Evolutionary conservation across 768 basidiomycete genomes (phyloP).

Genomic region (Tylopilus felleus): DNA sequence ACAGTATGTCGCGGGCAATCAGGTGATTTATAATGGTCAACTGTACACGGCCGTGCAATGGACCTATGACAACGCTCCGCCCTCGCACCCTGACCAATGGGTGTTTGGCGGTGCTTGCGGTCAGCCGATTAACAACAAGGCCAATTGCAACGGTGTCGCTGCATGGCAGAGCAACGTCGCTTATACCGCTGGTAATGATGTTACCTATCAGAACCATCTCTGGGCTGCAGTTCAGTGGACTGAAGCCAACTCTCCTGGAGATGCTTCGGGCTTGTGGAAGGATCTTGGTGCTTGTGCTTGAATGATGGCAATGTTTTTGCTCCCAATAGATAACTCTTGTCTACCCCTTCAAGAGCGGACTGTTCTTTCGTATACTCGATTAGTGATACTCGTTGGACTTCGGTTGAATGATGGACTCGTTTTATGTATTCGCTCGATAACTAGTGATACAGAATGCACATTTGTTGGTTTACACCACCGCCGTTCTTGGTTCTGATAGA

Average conservation of each 20-base stretch:
- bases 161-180: conserved; percentile 18
- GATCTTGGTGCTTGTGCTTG: conserved; percentile 22
- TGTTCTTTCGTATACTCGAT: too few species aligned
- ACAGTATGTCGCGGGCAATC: conserved; percentile 24
- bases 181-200: conserved; percentile 17
- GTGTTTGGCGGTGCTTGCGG: background rate
- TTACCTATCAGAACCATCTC: conserved; percentile 11
- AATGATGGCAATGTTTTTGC: too few species aligned
- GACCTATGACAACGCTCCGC: conserved; percentile 22
- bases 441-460: too few species aligned
- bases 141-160: conserved; percentile 17
- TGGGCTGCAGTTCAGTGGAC: conserved; percentile 29
- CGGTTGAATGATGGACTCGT: too few species aligned
- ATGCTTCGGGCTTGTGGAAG: conserved; percentile 26
- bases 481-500: too few species aligned
- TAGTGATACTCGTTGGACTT: too few species aligned
- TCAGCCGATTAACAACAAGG: conserved; percentile 25
- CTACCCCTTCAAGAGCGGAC: too few species aligned
- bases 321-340: too few species aligned
- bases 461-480: too few species aligned
- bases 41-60: conserved; percentile 27
- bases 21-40: conserved; percentile 20
- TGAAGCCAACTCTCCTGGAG: conserved; percentile 19
- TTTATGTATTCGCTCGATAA: too few species aligned
- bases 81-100: conserved; percentile 20